A percentile compares a stretch with the other conserved stretches of the same genome.
Evolutionary conservation across 2,329 filamentous ascomycete genomes (phyloP).

Genomic region (Stemphylium vesicarium): DNA sequence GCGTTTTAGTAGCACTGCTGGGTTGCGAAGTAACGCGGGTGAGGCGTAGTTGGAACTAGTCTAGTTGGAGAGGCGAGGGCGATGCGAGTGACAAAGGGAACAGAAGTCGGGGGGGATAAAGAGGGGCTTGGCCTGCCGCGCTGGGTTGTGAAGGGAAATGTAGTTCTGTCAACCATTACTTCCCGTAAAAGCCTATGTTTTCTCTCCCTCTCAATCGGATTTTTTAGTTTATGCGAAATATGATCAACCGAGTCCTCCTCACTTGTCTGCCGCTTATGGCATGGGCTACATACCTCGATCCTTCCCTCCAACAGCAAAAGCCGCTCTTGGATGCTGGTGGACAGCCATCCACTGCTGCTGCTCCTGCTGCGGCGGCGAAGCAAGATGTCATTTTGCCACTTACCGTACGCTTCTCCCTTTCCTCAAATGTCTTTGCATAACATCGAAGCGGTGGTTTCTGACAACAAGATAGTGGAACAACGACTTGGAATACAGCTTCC

Average conservation of each 20-base stretch:
- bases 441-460: neutral
- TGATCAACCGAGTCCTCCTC: neutral
- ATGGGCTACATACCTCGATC: conserved; percentile 4
- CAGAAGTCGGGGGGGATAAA: neutral
- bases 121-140: neutral
- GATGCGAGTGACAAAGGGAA: neutral
- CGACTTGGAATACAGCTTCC: conserved; percentile 10
- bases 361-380: neutral
- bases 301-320: conserved; percentile 11
- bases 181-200: neutral
- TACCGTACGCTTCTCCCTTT: neutral
- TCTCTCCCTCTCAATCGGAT: no score
- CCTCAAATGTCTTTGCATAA: no score
- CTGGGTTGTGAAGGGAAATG: no score
- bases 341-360: neutral
- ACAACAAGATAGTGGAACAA: conserved; percentile 8
- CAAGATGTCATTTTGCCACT: neutral
- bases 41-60: conserved; percentile 1
- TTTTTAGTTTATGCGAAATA: no score
- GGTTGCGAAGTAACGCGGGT: neutral
- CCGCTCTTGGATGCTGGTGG: conserved; percentile 2
- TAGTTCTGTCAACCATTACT: neutral
- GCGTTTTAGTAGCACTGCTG: neutral
- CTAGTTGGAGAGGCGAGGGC: neutral
- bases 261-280: neutral